A percentile compares a stretch with the other conserved stretches of the same genome.
These are phyloP conservation scores for Mycena crocata DNA, from an alignment of 768 basidiomycete species.

Conservation along the genomic window DNA sequence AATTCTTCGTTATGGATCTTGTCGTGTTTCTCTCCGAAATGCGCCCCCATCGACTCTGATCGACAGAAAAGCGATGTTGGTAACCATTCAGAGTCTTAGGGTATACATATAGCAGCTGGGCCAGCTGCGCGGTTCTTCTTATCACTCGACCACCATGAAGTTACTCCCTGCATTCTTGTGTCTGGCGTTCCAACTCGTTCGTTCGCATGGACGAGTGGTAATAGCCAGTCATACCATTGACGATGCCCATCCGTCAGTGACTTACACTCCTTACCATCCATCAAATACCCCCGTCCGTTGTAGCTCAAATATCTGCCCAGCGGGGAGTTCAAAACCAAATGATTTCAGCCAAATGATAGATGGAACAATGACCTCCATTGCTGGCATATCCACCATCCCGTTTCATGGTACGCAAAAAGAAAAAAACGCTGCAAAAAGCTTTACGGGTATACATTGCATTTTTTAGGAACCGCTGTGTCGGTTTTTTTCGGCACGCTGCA, in stretches of 20 bases:
- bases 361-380: slow-evolving; percentile 1
- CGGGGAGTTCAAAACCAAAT: background rate
- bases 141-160: no score
- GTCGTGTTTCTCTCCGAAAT: no score
- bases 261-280: background rate
- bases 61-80: no score
- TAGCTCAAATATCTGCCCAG: background rate
- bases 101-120: no score
- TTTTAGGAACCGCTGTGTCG: background rate
- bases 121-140: no score
- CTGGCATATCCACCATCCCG: background rate
- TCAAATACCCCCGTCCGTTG: background rate
- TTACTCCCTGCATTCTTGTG: background rate
- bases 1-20: no score
- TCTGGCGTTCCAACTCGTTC: background rate
- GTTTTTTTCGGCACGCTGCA: background rate
- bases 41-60: no score
- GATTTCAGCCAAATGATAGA: slow-evolving; percentile 1
- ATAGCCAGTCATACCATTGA: background rate
- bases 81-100: no score
- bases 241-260: background rate
- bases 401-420: background rate
- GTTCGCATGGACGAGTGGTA: background rate
- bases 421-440: background rate
- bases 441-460: background rate